phyloP scores from a whole-genome alignment of 2,329 filamentous ascomycete species.

The Neofusicoccum kwambonambiense region DNA sequence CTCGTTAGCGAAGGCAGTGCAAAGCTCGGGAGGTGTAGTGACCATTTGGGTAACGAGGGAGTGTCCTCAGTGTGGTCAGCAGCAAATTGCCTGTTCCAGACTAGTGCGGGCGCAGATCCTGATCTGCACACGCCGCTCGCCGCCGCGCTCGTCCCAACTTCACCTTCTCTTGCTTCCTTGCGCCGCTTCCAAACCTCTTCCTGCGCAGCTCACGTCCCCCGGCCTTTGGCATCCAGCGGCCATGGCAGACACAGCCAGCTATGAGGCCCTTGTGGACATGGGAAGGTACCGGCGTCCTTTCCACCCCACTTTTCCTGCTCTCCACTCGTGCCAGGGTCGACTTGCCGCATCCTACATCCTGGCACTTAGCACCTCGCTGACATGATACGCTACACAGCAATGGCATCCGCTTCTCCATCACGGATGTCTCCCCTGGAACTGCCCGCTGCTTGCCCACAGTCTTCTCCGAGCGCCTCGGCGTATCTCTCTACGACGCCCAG shows the following conservation, averaged over 20 bases:
- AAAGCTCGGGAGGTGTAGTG: no score
- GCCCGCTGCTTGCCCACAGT: constrained; percentile 73
- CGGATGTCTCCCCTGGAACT: constrained; percentile 69
- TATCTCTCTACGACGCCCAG: constrained; percentile 84
- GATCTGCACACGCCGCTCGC: background rate
- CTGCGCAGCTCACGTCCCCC: no score
- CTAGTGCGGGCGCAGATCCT: background rate
- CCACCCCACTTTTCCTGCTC: background rate
- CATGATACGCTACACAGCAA: constrained; percentile 59
- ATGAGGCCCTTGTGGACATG: constrained; percentile 23
- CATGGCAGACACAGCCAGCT: background rate
- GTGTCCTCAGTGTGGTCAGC: background rate
- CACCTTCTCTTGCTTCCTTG: background rate
- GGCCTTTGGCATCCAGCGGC: no score
- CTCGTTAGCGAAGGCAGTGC: no score
- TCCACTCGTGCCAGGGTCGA: background rate
- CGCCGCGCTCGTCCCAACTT: background rate
- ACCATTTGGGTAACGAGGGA: background rate
- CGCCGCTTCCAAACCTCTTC: background rate
- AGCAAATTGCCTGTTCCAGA: background rate
- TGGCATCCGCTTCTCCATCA: constrained; percentile 89
- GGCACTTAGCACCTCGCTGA: background rate
- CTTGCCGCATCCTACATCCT: no score
- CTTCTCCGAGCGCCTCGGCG: constrained; percentile 73
- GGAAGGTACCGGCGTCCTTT: constrained; percentile 19